Base-by-base conservation (phyloP, 805 yeast species). In the Candida stauntonica region DNA sequence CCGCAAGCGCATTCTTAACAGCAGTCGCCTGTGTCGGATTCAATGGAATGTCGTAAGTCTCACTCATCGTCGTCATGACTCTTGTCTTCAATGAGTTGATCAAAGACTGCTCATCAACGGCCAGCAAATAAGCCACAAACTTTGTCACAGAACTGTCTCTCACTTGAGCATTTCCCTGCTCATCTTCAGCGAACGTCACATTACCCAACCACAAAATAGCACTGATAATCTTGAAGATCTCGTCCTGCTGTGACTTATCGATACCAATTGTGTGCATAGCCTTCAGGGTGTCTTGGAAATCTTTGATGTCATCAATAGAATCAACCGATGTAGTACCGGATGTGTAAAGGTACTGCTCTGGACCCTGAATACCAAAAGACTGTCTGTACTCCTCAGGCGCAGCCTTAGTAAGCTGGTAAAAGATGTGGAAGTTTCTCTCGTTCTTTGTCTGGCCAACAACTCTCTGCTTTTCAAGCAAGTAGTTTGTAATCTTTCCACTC, bases 351-450 rank as follows among this genome's bases (percentile, higher is more conserved):
- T 93, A 93, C 38, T 89, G 80, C 56, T 93, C 98, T 1, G 99
- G 99, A 24, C 79, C 79, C 63, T 93, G 98, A 42, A 93, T 79
- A 37, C 99, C 99, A 58, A 70, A 89, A 26, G 65, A 68, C 50
- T 85, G 87, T 57, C 95, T 81, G 58, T 91, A 88, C 40, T 71
- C 72, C 27, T 87, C 89, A 12, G 87, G 77, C 3, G 96, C 95
- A 45, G 86, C 86, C 60, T 91, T 93, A 11, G 97, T 84, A 60
- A 86, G 84, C 66, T 93, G 99, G 60, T 93, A 93, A 60, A 93
- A 93, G 41, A 93, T 93, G 61, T 93, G 99, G 69, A 93, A 93
- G 59, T 93, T 93, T 61, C 99, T 77, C 68, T 93, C 99, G 51
- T 84, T 80, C 47, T 77, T 71, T 49, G 88, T 86, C 62, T 93